Conservation (phyloP, 345 rosid species). For the Eucalyptus cloeziana region DNA sequence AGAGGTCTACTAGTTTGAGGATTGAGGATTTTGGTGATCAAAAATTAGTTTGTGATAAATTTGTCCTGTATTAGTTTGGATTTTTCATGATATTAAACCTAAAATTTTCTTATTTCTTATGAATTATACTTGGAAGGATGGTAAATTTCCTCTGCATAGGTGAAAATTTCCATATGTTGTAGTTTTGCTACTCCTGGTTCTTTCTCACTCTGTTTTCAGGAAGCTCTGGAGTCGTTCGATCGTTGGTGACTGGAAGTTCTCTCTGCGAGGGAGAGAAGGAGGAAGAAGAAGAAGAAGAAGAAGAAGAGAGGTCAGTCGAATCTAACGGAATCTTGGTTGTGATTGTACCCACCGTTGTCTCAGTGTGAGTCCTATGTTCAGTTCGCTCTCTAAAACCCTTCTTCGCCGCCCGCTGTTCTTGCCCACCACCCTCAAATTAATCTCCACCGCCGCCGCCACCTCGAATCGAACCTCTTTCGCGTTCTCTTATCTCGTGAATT, state of each 20-base stretch:
- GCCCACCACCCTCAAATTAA: background rate
- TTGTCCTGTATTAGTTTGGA: accelerated
- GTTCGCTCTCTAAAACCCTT: background rate
- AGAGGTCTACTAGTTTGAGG: accelerated
- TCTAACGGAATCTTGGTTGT: background rate
- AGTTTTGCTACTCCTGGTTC: background rate
- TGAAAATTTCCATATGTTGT: background rate
- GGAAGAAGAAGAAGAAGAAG: background rate
- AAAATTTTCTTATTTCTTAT: background rate
- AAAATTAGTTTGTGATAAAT: too few species aligned
- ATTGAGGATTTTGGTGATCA: accelerated
- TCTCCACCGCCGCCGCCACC: background rate
- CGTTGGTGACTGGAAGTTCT: background rate
- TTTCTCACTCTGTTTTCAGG: background rate
- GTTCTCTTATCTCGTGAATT: background rate
- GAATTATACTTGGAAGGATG: background rate
- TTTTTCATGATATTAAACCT: too few species aligned
- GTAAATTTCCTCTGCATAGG: background rate
- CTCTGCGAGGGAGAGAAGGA: background rate
- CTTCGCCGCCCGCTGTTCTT: background rate
- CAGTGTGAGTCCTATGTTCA: background rate
- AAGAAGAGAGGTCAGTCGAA: background rate
- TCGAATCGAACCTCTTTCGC: background rate
- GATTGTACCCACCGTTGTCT: background rate
- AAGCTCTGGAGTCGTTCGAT: background rate